Evolutionary conservation across 345 rosid species (phyloP).

Genomic region (Eucalyptus pumila): DNA sequence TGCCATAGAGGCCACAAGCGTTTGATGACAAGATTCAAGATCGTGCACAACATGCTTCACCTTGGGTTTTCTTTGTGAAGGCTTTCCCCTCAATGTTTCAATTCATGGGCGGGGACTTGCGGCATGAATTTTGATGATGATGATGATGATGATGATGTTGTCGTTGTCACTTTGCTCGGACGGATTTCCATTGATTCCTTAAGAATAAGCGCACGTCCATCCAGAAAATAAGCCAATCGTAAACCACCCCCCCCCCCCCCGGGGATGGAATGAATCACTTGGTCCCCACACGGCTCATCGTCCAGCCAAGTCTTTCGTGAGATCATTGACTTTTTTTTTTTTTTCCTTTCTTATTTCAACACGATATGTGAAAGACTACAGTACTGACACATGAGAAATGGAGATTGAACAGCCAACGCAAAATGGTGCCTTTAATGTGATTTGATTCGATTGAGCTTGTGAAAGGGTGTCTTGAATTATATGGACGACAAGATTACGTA

Average conservation of each 20-base stretch:
- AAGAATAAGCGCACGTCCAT: neutral
- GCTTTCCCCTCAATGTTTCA: neutral
- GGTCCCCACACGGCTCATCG: neutral
- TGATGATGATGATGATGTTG: neutral
- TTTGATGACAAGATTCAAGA: neutral
- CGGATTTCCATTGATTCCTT: neutral
- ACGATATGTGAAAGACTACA: neutral
- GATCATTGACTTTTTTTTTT: neutral
- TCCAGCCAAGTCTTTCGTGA: neutral
- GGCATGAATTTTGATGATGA: neutral
- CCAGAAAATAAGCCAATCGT: neutral
- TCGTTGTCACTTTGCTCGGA: neutral
- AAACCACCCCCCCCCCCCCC: neutral
- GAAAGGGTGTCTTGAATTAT: neutral
- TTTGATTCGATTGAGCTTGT: neutral
- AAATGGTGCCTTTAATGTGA: neutral
- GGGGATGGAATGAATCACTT: neutral
- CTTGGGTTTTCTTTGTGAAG: neutral
- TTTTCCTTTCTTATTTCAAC: neutral
- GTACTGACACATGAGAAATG: neutral
- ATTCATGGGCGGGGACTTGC: neutral
- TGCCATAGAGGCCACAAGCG: neutral
- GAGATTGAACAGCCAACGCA: neutral
- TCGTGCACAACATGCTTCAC: neutral
- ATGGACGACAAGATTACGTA: neutral